Percentiles rank a stretch among this genome's conserved stretches.
phyloP scores from a whole-genome alignment of 305 asterid genomes.

The Ilex paraguariensis region DNA sequence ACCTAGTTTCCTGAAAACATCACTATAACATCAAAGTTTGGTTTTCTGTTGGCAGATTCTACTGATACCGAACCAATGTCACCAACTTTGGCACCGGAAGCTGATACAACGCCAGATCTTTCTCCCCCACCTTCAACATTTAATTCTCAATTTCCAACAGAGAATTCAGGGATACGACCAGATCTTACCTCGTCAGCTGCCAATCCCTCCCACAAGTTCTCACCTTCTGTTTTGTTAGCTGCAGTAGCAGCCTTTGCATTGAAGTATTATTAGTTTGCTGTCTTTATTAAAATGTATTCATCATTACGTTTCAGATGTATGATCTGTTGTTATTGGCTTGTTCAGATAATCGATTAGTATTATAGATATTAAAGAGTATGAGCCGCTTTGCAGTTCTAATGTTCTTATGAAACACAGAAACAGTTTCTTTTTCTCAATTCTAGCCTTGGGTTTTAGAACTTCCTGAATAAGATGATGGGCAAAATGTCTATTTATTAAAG shows the following conservation, averaged over 20 bases:
- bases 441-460: too few species aligned
- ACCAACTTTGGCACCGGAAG: slow-evolving; percentile 51
- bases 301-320: too few species aligned
- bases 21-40: neutral
- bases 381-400: too few species aligned
- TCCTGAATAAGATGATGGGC: too few species aligned
- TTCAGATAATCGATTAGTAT: too few species aligned
- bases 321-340: too few species aligned
- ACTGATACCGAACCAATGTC: slow-evolving; percentile 35
- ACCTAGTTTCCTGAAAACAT: neutral
- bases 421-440: too few species aligned
- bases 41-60: slow-evolving; percentile 24
- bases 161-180: slow-evolving; percentile 45
- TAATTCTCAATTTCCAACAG: slow-evolving; percentile 32
- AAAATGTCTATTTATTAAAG: too few species aligned
- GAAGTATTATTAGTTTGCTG: slow-evolving; percentile 17
- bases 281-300: too few species aligned
- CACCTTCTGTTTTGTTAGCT: slow-evolving; percentile 31
- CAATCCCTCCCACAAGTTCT: slow-evolving; percentile 15
- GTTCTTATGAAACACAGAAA: too few species aligned
- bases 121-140: slow-evolving; percentile 41
- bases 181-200: slow-evolving; percentile 69
- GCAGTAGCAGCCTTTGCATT: slow-evolving; percentile 31
- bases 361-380: too few species aligned
- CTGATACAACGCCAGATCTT: slow-evolving; percentile 31